These are phyloP conservation scores for Pichia insulana DNA, from an alignment of 805 yeast genomes.

Conservation along the genomic window DNA sequence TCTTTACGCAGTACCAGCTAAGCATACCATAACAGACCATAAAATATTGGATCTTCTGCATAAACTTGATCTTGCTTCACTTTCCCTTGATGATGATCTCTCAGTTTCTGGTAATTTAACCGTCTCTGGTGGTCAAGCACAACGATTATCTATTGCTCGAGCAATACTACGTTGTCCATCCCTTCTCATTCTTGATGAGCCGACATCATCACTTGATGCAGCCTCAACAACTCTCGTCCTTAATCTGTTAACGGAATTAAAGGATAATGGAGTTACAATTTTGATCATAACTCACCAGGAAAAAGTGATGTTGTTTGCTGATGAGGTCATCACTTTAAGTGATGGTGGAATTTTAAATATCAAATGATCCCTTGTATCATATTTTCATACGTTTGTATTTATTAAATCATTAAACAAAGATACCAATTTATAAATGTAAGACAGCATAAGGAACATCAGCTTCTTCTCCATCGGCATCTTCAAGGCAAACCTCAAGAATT, in stretches of 20 bases:
- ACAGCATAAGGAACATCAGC: slow-evolving; percentile 89
- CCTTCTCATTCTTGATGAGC: slow-evolving; percentile 73
- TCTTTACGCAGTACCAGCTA: slow-evolving; percentile 42
- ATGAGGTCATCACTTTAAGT: slow-evolving; percentile 30
- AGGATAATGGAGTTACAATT: slow-evolving; percentile 29
- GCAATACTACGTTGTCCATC: slow-evolving; percentile 63
- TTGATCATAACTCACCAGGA: slow-evolving; percentile 68
- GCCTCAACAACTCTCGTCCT: slow-evolving; percentile 45
- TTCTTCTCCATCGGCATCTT: slow-evolving; percentile 88
- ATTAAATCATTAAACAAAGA: not conserved
- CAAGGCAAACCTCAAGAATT: slow-evolving; percentile 86
- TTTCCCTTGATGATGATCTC: not conserved
- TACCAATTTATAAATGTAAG: slow-evolving; percentile 34
- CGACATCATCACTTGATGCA: slow-evolving; percentile 80
- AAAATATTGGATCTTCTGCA: slow-evolving; percentile 34
- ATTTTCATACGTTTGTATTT: not conserved
- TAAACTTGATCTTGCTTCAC: slow-evolving; percentile 28
- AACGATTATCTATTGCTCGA: slow-evolving; percentile 76
- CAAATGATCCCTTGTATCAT: not conserved
- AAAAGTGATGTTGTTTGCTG: slow-evolving; percentile 54
- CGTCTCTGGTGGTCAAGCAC: slow-evolving; percentile 88
- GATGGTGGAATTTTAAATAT: not conserved
- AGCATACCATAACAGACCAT: slow-evolving; percentile 12
- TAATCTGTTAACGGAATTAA: slow-evolving; percentile 34
- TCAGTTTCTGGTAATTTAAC: slow-evolving; percentile 36